Conservation (phyloP, 2,329 filamentous ascomycete species). For the Aspergillus novofumigatus region DNA sequence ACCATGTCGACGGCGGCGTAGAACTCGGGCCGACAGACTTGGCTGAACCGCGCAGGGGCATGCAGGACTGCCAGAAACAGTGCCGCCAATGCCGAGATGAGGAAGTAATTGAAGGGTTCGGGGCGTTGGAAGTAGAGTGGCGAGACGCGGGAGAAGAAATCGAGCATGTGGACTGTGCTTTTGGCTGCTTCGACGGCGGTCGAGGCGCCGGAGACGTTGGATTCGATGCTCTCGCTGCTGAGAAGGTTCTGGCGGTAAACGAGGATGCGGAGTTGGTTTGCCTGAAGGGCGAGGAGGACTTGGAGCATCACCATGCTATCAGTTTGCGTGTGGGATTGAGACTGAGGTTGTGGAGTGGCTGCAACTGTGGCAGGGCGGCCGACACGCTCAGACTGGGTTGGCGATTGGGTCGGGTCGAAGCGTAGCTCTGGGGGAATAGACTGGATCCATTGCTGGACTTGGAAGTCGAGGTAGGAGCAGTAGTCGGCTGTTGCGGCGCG, state of each 20-base stretch:
- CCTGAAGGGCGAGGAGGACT: conserved; percentile 43
- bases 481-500: conserved; percentile 36
- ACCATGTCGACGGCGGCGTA: conserved; percentile 60
- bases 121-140: conserved; percentile 39
- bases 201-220: conserved; percentile 34
- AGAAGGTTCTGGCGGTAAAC: conserved; percentile 45
- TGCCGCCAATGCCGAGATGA: conserved; percentile 38
- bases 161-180: conserved; percentile 35
- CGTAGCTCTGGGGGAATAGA: conserved; percentile 44
- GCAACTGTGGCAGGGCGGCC: not conserved
- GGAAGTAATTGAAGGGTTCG: conserved; percentile 41
- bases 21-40: conserved; percentile 31
- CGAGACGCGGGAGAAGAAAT: conserved; percentile 34
- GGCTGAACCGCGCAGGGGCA: conserved; percentile 41
- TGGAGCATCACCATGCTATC: conserved; percentile 40
- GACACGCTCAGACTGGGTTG: conserved; percentile 3
- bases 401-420: conserved; percentile 28
- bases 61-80: conserved; percentile 46
- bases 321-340: conserved; percentile 12
- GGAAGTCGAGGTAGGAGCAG: conserved; percentile 39
- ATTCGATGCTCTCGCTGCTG: conserved; percentile 34
- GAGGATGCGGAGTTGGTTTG: conserved; percentile 44
- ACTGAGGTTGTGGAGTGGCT: not conserved
- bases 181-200: conserved; percentile 41
- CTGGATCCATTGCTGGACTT: conserved; percentile 45